Conservation (phyloP, 257 asterid species). For the Gentiana straminea region DNA sequence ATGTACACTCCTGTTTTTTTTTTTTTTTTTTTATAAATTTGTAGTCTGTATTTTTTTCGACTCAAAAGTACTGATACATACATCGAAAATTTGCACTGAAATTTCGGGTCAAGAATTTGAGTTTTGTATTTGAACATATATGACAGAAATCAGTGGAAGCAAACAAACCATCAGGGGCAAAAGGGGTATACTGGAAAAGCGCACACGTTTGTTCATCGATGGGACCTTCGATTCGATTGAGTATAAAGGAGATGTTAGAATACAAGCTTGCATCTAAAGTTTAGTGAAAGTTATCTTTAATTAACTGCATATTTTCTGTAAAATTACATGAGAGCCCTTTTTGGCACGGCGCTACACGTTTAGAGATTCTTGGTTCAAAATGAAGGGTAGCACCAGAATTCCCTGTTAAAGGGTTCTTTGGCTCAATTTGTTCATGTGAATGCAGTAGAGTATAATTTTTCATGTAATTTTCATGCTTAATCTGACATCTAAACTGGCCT, state of each 20-base stretch:
- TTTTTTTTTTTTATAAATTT: neutral
- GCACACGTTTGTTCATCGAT: slow-evolving; percentile 88
- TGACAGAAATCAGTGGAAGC: slow-evolving; percentile 86
- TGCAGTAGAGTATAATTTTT: no score
- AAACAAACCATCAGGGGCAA: slow-evolving; percentile 90
- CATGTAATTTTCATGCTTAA: no score
- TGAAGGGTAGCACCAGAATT: no score
- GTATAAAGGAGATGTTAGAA: slow-evolving; percentile 68
- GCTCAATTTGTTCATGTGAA: no score
- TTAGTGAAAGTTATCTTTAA: neutral
- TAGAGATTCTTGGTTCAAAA: no score
- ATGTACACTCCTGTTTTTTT: slow-evolving; percentile 9
- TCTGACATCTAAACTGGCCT: no score
- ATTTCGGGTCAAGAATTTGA: neutral
- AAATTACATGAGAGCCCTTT: no score
- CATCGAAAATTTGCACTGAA: no score
- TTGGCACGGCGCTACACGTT: no score
- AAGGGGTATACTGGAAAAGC: slow-evolving; percentile 91
- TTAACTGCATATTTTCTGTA: no score
- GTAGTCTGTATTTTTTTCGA: neutral
- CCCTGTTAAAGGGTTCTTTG: no score
- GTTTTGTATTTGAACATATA: neutral
- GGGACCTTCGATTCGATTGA: slow-evolving; percentile 95
- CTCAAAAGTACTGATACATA: no score
- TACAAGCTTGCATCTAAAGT: slow-evolving; percentile 47